phyloP scores from a whole-genome alignment of 805 yeast genomes.

The Sporopachydermia quercuum region DNA sequence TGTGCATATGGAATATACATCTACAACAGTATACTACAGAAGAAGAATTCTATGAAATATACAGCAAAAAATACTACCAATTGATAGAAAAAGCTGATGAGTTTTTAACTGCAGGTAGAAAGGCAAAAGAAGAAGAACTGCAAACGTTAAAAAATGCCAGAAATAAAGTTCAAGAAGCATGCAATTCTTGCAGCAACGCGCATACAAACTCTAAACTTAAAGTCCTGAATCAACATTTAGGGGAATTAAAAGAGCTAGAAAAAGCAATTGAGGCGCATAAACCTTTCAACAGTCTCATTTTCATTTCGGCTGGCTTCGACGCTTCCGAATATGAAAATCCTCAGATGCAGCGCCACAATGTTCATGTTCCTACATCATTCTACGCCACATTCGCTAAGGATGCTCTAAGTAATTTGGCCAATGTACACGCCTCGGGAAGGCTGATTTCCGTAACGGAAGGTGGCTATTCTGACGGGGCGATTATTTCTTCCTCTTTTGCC shows the following conservation, averaged over 20 bases:
- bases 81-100: constrained; percentile 53
- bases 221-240: no score
- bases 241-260: constrained; percentile 4
- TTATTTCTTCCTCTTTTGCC: constrained; percentile 64
- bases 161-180: background rate
- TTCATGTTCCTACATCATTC: constrained; percentile 69
- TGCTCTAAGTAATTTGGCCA: constrained; percentile 47
- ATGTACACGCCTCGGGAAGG: constrained; percentile 43
- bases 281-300: constrained; percentile 41
- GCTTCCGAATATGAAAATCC: constrained; percentile 71
- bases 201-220: no score
- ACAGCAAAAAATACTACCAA: constrained; percentile 43
- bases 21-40: constrained; percentile 47
- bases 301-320: constrained; percentile 81
- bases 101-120: constrained; percentile 36
- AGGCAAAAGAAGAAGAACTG: constrained; percentile 25
- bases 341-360: constrained; percentile 77
- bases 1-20: constrained; percentile 77
- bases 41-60: constrained; percentile 50
- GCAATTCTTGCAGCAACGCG: background rate
- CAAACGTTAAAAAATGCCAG: constrained; percentile 15
- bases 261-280: constrained; percentile 15
- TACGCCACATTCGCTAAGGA: constrained; percentile 61
- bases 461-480: constrained; percentile 74
- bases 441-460: constrained; percentile 66